Base-by-base conservation (phyloP, 2,329 filamentous ascomycete species). In the Sporothrix curviconia region DNA sequence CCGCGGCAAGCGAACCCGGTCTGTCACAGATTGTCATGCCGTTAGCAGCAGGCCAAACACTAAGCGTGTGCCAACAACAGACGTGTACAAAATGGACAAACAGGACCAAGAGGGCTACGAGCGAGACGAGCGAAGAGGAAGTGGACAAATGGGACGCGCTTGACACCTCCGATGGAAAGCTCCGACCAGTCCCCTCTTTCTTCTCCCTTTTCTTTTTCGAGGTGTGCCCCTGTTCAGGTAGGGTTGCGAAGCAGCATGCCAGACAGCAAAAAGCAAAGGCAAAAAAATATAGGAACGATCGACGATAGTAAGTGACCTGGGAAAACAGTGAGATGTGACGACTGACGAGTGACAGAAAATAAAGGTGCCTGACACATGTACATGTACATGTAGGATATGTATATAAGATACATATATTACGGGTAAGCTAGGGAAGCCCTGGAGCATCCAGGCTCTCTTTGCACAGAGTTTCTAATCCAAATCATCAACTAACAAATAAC, bases 321-420 rank as follows among this genome's bases (percentile, higher is more conserved):
- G n/a, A 36, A 47, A 47, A 47, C 54, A 49, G 43, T 56, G 54
- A 56, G 54, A 56, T 56, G 34, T 56, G 54, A 56, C 44, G 54
- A 56, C n/a, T 37, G 54, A 32, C 43, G 50, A 22, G 28, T 4
- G 4, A 22, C 15, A 42, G 17, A 44, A 24, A 44, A 28, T 15
- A 46, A 25, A 40, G 15, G 50, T 42, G 36, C 37, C n/a, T 30
- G n/a, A 30, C 39, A 17, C n/a, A 28, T 42, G 15, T 36, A 22
- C 36, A 42, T n/a, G n/a, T n/a, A n/a, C n/a, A n/a, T n/a, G n/a
- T n/a, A n/a, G n/a, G n/a, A n/a, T n/a, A n/a, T n/a, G n/a, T n/a
- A n/a, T n/a, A n/a, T n/a, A n/a, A n/a, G n/a, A n/a, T n/a, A n/a
- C n/a, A n/a, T n/a, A n/a, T n/a, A n/a, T n/a, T n/a, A n/a, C n/a